A percentile compares a stretch with the other conserved stretches of the same genome.
These are phyloP conservation scores for Pichia nanzhaoensis DNA, from an alignment of 805 yeast species.

Conservation along the genomic window DNA sequence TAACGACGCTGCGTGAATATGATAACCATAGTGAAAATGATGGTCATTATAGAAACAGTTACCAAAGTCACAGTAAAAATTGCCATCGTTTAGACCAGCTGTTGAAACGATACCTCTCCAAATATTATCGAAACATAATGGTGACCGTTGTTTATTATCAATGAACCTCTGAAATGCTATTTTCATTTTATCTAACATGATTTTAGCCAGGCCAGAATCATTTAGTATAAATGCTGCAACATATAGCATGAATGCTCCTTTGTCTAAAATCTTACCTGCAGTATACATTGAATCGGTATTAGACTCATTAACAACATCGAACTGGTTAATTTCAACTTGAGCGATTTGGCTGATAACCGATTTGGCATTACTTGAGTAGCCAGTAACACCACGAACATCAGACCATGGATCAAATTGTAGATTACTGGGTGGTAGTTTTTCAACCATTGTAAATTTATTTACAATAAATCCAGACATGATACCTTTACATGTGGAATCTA, in stretches of 20 bases:
- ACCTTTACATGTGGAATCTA: conserved; percentile 53
- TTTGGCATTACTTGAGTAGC: conserved; percentile 32
- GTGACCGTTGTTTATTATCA: conserved; percentile 59
- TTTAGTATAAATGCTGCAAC: conserved; percentile 60
- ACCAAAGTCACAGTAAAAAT: conserved; percentile 50
- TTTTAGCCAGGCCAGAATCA: conserved; percentile 44
- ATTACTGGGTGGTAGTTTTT: conserved; percentile 25
- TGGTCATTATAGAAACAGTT: conserved; percentile 78
- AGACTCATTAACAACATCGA: conserved; percentile 50
- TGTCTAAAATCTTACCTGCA: conserved; percentile 82
- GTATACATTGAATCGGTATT: conserved; percentile 82
- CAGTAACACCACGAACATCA: conserved; percentile 34
- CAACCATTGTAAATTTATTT: conserved; percentile 26
- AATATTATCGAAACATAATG: conserved; percentile 69
- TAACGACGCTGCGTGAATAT: conserved; percentile 75
- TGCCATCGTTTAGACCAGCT: conserved; percentile 39
- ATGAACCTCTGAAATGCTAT: conserved; percentile 65
- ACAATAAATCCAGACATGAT: conserved; percentile 41
- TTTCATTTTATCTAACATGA: conserved; percentile 53
- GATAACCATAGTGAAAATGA: conserved; percentile 83
- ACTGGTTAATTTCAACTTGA: conserved; percentile 41
- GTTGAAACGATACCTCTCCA: conserved; percentile 77
- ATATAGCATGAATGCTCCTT: conserved; percentile 81
- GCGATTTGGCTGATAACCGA: conserved; percentile 42
- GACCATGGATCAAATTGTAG: conserved; percentile 56